These are phyloP conservation scores for Favolaschia claudopus DNA, from an alignment of 768 basidiomycete genomes.

Conservation along the genomic window DNA sequence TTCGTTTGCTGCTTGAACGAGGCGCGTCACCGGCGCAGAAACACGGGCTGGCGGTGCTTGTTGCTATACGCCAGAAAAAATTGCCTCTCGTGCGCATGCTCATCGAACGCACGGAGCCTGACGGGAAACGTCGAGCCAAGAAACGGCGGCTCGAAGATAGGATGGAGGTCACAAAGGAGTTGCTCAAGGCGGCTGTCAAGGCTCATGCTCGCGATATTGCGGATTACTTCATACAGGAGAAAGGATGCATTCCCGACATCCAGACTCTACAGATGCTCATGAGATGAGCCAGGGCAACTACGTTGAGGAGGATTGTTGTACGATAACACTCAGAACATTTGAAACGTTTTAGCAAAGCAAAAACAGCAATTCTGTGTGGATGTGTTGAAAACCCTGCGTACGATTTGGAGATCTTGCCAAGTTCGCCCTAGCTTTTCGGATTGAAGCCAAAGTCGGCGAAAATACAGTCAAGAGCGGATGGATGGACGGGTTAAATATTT, in stretches of 20 bases:
- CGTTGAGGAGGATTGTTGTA: too few relatives aligned
- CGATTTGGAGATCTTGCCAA: too few relatives aligned
- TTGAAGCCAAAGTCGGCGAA: too few relatives aligned
- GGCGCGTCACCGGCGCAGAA: constrained; percentile 76
- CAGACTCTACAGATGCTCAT: constrained; percentile 58
- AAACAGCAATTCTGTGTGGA: too few relatives aligned
- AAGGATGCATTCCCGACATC: constrained; percentile 77
- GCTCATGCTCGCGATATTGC: constrained; percentile 73
- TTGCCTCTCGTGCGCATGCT: constrained; percentile 75
- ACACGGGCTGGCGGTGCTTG: constrained; percentile 67
- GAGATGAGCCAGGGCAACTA: constrained; percentile 33
- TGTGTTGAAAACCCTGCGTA: too few relatives aligned
- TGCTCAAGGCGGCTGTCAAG: constrained; percentile 74
- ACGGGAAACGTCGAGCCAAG: constrained; percentile 48
- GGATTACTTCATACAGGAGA: constrained; percentile 73
- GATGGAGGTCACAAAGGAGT: constrained; percentile 55
- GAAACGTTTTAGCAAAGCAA: too few relatives aligned
- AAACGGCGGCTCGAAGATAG: constrained; percentile 67
- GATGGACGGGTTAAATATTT: too few relatives aligned
- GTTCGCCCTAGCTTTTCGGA: too few relatives aligned
- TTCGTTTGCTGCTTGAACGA: constrained; percentile 72
- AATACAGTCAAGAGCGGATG: too few relatives aligned
- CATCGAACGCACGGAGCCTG: constrained; percentile 61
- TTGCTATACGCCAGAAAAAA: constrained; percentile 79
- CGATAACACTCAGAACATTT: too few relatives aligned